phyloP scores from a whole-genome alignment of 169 alveolate species.

The Eimeria brunetti region DNA sequence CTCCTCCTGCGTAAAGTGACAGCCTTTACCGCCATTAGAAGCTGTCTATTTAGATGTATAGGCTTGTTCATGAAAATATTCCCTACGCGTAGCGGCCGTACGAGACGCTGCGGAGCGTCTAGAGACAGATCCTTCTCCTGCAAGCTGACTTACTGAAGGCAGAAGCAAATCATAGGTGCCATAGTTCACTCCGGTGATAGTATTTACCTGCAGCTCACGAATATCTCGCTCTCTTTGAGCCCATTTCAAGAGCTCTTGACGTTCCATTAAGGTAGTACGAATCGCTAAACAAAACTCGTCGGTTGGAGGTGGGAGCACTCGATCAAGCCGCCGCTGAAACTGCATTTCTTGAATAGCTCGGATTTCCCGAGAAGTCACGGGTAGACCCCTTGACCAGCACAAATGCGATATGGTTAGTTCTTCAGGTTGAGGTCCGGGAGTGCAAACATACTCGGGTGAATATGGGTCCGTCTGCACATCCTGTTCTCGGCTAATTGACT shows the following conservation, averaged over 20 bases:
- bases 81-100: not conserved
- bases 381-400: slow-evolving; percentile 92
- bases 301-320: slow-evolving; percentile 93
- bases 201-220: slow-evolving; percentile 86
- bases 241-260: slow-evolving; percentile 95
- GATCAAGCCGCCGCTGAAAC: slow-evolving; percentile 92
- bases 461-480: slow-evolving; percentile 95
- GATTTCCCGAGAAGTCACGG: slow-evolving; percentile 93
- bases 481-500: slow-evolving; percentile 91
- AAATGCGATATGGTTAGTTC: slow-evolving; percentile 90
- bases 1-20: slow-evolving; percentile 15
- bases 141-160: not conserved
- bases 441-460: slow-evolving; percentile 88
- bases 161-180: not conserved
- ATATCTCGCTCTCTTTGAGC: slow-evolving; percentile 91
- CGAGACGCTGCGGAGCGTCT: not conserved
- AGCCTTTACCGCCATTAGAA: not conserved
- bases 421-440: slow-evolving; percentile 90
- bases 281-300: slow-evolving; percentile 93
- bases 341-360: slow-evolving; percentile 92
- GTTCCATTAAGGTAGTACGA: slow-evolving; percentile 91
- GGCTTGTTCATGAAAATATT: not conserved
- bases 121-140: not conserved
- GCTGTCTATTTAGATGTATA: not conserved
- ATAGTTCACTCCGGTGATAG: not conserved